Base-by-base conservation (phyloP, 176 grass and related monocot genomes). In the Ampelocalamus luodianensis region DNA sequence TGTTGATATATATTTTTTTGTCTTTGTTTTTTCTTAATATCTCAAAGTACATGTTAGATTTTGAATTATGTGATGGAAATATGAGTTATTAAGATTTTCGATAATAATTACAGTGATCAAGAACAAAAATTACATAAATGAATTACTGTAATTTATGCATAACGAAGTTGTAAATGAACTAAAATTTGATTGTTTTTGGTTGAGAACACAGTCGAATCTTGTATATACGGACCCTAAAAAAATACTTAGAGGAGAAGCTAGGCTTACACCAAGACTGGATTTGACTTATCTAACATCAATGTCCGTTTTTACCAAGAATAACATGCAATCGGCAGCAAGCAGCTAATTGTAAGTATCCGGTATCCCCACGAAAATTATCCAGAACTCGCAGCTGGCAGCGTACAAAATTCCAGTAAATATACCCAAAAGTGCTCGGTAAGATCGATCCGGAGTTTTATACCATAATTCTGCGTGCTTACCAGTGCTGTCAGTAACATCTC, bases 401-500 rank as follows among this genome's bases (percentile, higher is more conserved):
- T 34, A 54, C 46, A 76, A 42, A 16, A 76, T 23, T 66, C 59
- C 71, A 26, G 59, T 3, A 84, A 49, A 54, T 76, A 55, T 24
- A 27, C 45, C 14, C 62, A 37, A 46, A 58, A 46, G 1, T 24
- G 51, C 0, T 59, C 18, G 15, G 62, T 34, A 56, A 81, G 43
- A 44, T 44, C 43, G 1, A 46, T 65, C 64, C 77, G 36, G 43
- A 12, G 18, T 10, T 46, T 16, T 5, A 12, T 32, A 65, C 61
- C 43, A 36, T 49, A 20, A 63, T n/a, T 14, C 10, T 1, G 68
- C 13, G 27, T 22, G 24, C 43, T 6, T 71, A 88, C 51, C 82
- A 85, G 77, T 89, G 83, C 83, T 64, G 82, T 83, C 81, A 40
- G 71, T 69, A 54, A 54, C 6, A 54, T 8, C 51, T 8, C 18